phyloP scores from a whole-genome alignment of 805 yeast species.

The Kuraishia cidri region DNA sequence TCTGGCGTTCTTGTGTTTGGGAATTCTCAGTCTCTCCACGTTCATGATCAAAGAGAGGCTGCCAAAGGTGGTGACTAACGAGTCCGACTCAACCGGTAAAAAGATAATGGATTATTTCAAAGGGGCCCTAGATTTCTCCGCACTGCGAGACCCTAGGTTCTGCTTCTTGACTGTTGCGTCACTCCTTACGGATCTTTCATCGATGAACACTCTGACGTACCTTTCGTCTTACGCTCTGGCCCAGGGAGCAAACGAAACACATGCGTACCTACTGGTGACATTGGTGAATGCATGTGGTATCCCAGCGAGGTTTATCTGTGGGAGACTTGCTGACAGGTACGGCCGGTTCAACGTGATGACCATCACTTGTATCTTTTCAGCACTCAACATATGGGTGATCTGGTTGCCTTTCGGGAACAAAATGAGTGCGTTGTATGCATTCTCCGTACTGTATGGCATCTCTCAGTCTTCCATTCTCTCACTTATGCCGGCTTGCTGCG shows the following conservation, averaged over 20 bases:
- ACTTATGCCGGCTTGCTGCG: constrained; percentile 61
- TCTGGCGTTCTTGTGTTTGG: constrained; percentile 31
- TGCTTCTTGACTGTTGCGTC: constrained; percentile 29
- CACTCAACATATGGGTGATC: constrained; percentile 31
- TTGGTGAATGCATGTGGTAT: constrained; percentile 35
- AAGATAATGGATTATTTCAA: constrained; percentile 8
- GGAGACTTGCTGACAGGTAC: constrained; percentile 34
- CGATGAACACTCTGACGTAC: constrained; percentile 35
- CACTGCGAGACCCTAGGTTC: constrained; percentile 28
- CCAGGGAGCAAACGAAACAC: constrained; percentile 27
- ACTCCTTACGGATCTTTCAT: constrained; percentile 31
- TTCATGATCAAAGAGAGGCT: constrained; percentile 30
- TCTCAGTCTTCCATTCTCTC: constrained; percentile 54
- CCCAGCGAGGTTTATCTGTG: constrained; percentile 43
- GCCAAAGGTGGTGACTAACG: constrained; percentile 10
- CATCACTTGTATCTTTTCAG: constrained; percentile 28
- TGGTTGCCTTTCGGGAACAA: constrained; percentile 56
- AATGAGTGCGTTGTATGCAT: constrained; percentile 34
- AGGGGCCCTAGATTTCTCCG: constrained; percentile 23
- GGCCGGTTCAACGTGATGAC: constrained; percentile 50
- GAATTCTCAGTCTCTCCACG: constrained; percentile 24
- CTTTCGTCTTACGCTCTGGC: constrained; percentile 38
- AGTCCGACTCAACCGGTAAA: constrained; percentile 6
- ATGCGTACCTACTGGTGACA: constrained; percentile 33
- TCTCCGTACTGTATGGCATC: constrained; percentile 49